A percentile compares a stretch with the other conserved stretches of the same genome.
Evolutionary conservation across 2,329 filamentous ascomycete genomes (phyloP).

Genomic region (Exophiala calicioides): DNA sequence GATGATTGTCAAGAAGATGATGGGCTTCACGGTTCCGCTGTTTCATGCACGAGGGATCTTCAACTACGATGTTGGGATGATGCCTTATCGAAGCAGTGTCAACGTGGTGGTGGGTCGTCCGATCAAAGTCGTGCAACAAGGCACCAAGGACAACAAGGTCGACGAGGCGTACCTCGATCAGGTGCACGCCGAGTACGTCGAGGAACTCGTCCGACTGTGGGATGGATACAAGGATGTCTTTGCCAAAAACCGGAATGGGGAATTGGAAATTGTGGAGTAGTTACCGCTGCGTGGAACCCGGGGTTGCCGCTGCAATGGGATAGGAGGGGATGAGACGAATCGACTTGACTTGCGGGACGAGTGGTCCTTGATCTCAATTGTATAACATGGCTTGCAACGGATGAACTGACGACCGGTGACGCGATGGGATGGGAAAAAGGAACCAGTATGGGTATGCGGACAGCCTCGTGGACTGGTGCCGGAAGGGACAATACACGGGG

Average conservation of each 20-base stretch:
- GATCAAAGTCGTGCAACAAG: constrained; percentile 65
- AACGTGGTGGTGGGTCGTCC: constrained; percentile 88
- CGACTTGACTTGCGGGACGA: too few species aligned
- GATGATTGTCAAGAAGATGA: constrained; percentile 76
- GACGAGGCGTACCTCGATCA: constrained; percentile 74
- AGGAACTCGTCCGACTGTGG: constrained; percentile 54
- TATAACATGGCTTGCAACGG: too few species aligned
- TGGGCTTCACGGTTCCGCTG: constrained; percentile 90
- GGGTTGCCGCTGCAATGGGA: too few species aligned
- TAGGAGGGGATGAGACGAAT: too few species aligned
- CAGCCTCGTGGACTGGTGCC: too few species aligned
- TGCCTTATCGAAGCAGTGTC: constrained; percentile 86
- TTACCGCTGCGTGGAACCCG: not conserved
- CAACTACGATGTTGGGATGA: constrained; percentile 95
- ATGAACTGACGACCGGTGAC: too few species aligned
- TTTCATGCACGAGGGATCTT: constrained; percentile 91
- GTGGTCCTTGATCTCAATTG: too few species aligned
- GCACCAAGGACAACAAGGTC: constrained; percentile 63
- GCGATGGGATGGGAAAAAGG: too few species aligned
- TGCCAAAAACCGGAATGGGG: constrained; percentile 44
- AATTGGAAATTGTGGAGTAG: constrained; percentile 43
- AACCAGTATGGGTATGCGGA: too few species aligned
- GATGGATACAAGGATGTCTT: constrained; percentile 50
- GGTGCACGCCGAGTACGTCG: constrained; percentile 75
- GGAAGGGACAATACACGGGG: too few species aligned